Base-by-base conservation (phyloP, 2,329 filamentous ascomycete genomes). In the Aspergillus sp. region DNA sequence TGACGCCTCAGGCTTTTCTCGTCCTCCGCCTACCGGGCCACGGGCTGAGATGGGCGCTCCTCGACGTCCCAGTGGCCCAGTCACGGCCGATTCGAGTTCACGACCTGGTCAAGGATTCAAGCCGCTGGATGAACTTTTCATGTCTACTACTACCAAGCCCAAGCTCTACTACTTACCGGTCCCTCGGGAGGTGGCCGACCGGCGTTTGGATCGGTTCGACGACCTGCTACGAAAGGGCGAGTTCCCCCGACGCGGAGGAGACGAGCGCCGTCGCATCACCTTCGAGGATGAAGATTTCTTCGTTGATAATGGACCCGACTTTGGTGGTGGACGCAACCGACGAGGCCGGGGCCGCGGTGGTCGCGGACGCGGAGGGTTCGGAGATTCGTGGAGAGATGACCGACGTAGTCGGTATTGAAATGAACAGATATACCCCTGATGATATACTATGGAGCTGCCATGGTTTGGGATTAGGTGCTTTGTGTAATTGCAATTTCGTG, bases 241-340 rank as follows among this genome's bases (percentile, higher is more conserved):
- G 32, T 69, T 70, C 65, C 67, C 75, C 15, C 72, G 70, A 32
- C 72, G 69, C 13, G 75, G 78, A 13, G 77, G 76, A 15, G 82
- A 85, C 55, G 84, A 86, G 55, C 85, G 85, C 76, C 87, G 90
- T 71, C 82, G 90, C 32, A 92, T 91, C 72, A 89, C 88, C 0
- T 92, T 92, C 67, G 89, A 92, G 72, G 80, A 87, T 58, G 82
- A 81, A 0, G 85, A 88, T 61, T 70, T 76, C 5, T 86, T 92
- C 57, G 89, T 92, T 48, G 89, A 92, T 72, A 83, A 88, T 57
- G 90, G 90, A 13, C 86, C 86, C 15, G 90, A 92, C 59, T 47
- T 58, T 57, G 63, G 67, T 12, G 58, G 64, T 60, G 65, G 63
- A 15, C 53, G 64, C 9, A 64, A 65, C 36, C 58, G 65, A 28